These are phyloP conservation scores for Phaffia australis DNA, from an alignment of 768 basidiomycete genomes.

Conservation along the genomic window DNA sequence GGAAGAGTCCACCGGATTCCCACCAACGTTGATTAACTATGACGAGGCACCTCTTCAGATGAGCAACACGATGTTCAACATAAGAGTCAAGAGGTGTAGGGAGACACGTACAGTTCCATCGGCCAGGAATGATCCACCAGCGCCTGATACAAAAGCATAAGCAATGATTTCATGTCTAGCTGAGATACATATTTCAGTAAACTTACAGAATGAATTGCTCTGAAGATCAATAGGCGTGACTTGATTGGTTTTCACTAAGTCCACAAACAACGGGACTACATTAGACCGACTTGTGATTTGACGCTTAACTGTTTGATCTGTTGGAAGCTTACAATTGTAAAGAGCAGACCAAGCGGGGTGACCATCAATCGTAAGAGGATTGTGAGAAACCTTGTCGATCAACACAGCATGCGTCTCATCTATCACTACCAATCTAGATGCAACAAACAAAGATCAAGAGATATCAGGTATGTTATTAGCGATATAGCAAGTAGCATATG, in stretches of 20 bases:
- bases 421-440: slow-evolving; percentile 64
- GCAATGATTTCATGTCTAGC: no score
- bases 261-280: no score
- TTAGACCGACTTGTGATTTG: no score
- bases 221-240: slow-evolving; percentile 52
- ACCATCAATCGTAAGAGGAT: slow-evolving; percentile 58
- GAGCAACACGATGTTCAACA: no score
- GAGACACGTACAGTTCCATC: slow-evolving; percentile 49
- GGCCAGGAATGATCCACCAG: slow-evolving; percentile 63
- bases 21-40: slow-evolving; percentile 59
- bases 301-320: no score
- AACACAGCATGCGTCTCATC: slow-evolving; percentile 61
- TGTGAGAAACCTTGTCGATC: slow-evolving; percentile 77
- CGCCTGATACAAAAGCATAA: slow-evolving; percentile 31
- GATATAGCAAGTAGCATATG: no score
- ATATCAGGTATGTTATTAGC: no score
- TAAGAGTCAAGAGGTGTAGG: no score
- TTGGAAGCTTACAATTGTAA: slow-evolving; percentile 43
- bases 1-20: slow-evolving; percentile 61
- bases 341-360: slow-evolving; percentile 74
- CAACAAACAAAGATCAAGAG: slow-evolving; percentile 44
- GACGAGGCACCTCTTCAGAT: no score
- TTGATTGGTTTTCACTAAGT: slow-evolving; percentile 47
- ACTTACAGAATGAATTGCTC: slow-evolving; percentile 66
- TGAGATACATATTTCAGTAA: no score